Percentiles rank a stretch among this genome's conserved stretches.
Evolutionary conservation across 2,329 filamentous ascomycete genomes (phyloP).

Genomic region (Fusarium sacchari): DNA sequence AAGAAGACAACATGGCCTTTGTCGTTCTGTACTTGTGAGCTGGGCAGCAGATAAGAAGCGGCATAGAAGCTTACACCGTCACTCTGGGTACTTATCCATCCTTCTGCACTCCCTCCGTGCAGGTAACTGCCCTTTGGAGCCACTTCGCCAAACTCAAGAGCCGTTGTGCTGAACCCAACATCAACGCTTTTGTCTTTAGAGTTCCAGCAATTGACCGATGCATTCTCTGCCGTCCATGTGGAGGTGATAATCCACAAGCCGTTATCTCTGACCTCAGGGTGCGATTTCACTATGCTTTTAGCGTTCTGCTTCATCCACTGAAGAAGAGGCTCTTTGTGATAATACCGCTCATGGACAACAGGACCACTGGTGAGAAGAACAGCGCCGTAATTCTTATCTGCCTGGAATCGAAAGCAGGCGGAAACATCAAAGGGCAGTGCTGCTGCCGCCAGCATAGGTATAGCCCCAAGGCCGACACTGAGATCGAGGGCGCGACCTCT

Average conservation of each 20-base stretch:
- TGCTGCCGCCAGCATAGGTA: background rate
- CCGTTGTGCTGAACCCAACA: background rate
- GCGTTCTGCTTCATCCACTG: background rate
- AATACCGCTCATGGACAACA: background rate
- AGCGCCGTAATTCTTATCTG: background rate
- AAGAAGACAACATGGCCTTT: background rate
- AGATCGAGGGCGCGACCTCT: background rate
- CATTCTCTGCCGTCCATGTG: background rate
- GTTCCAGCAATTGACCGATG: background rate
- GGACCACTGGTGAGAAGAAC: background rate
- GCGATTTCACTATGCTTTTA: background rate
- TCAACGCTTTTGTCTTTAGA: background rate
- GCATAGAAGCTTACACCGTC: background rate
- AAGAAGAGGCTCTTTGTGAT: background rate
- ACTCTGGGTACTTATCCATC: background rate
- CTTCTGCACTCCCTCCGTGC: background rate
- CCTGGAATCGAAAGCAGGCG: background rate
- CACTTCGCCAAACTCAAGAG: background rate
- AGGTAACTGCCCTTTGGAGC: background rate
- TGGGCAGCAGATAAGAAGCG: fast-evolving
- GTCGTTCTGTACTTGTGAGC: background rate
- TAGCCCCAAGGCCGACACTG: background rate
- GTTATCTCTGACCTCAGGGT: background rate
- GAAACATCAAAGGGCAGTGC: background rate
- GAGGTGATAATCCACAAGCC: background rate